Percentiles rank a stretch among this genome's conserved stretches.
These are phyloP conservation scores for Fusarium goolgardi DNA, from an alignment of 2,329 filamentous ascomycete genomes.

Conservation along the genomic window DNA sequence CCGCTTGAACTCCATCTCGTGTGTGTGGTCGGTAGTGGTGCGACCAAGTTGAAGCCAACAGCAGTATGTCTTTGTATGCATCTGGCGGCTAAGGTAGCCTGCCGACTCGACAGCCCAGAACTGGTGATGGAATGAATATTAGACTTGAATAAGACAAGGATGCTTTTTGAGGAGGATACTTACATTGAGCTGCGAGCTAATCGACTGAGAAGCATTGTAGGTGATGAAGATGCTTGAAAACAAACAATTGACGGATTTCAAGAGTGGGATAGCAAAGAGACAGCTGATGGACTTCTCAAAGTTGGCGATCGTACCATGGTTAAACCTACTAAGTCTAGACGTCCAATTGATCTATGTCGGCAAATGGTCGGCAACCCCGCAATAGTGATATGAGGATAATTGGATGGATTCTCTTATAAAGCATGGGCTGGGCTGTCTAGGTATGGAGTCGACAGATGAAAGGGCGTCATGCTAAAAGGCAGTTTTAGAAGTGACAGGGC, in stretches of 20 bases:
- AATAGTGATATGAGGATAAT: slow-evolving; percentile 35
- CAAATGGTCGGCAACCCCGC: slow-evolving; percentile 33
- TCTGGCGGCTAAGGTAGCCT: slow-evolving; percentile 12
- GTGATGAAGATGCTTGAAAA: neutral
- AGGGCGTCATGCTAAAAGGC: slow-evolving; percentile 20
- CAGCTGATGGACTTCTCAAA: neutral
- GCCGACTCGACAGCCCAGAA: slow-evolving; percentile 28
- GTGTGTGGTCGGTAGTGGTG: neutral
- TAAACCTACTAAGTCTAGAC: no score
- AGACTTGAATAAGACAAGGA: slow-evolving; percentile 16
- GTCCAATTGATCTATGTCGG: slow-evolving; percentile 22
- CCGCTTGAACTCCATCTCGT: neutral
- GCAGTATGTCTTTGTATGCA: slow-evolving; percentile 8
- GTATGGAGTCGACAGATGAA: slow-evolving; percentile 29
- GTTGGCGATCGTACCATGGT: neutral
- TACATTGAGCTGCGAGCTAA: slow-evolving; percentile 39
- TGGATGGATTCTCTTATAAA: neutral
- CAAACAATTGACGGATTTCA: neutral
- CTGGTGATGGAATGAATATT: slow-evolving; percentile 20
- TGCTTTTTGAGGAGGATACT: neutral
- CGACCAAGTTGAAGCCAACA: slow-evolving; percentile 7
- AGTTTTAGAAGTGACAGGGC: neutral
- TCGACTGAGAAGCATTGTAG: slow-evolving; percentile 42
- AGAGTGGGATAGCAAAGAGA: neutral
- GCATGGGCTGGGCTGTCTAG: neutral